Percentiles rank a stretch among this genome's conserved stretches.
These are phyloP conservation scores for Macrophomina phaseolina DNA, from an alignment of 2,329 filamentous ascomycete genomes.

Conservation along the genomic window DNA sequence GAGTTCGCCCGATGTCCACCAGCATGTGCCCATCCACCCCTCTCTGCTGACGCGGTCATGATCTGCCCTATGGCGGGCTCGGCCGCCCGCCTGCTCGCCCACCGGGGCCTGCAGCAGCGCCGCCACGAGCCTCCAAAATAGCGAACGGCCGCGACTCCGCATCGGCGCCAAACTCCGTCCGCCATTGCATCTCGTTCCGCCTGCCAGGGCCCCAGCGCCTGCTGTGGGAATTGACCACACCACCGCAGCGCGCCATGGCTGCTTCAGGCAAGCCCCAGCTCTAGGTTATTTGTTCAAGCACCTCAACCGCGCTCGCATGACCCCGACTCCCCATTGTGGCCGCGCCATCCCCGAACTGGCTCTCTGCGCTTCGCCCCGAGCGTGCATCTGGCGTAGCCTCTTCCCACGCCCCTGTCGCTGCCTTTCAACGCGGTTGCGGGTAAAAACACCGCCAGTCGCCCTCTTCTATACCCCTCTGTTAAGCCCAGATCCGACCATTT, in stretches of 20 bases:
- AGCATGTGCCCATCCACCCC: background rate
- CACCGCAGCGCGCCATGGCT: background rate
- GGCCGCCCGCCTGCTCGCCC: background rate
- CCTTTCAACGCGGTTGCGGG: background rate
- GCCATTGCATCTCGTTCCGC: background rate
- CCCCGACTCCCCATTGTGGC: slow-evolving; percentile 4
- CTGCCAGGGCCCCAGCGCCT: background rate
- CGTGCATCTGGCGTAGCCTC: background rate
- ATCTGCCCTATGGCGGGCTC: background rate
- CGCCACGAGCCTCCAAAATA: background rate
- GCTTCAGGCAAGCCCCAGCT: slow-evolving; percentile 14
- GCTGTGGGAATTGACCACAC: background rate
- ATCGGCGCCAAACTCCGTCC: background rate
- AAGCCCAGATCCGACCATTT: background rate
- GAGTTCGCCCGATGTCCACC: too few species aligned
- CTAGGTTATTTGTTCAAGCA: slow-evolving; percentile 2
- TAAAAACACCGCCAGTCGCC: slow-evolving; percentile 8
- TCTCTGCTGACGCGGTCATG: background rate
- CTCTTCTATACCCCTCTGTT: background rate
- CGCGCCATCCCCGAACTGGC: background rate
- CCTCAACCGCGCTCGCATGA: slow-evolving; percentile 20
- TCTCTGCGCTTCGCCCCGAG: background rate
- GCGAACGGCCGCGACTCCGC: background rate
- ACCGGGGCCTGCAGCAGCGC: slow-evolving; percentile 1
- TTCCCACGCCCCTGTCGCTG: background rate